phyloP scores from a whole-genome alignment of 495 filamentous ascomycete species.

The Penicillium turbatum region DNA sequence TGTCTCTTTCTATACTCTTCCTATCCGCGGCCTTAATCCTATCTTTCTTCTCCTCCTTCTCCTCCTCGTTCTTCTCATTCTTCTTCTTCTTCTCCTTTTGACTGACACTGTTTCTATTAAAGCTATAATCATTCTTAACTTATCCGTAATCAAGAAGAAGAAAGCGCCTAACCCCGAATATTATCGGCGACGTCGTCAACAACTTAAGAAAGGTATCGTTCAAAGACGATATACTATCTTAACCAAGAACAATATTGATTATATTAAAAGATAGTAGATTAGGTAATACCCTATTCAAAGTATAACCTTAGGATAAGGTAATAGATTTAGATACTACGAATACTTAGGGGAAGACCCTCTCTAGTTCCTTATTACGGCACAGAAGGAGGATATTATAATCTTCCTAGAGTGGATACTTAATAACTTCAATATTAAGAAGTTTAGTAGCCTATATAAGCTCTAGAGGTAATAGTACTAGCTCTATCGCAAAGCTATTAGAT shows the following conservation, averaged over 20 bases:
- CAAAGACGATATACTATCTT: conserved; percentile 8
- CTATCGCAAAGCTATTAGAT: too few species aligned
- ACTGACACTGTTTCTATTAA: too few species aligned
- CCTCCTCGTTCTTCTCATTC: not conserved
- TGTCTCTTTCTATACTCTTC: not conserved
- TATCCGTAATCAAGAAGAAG: too few species aligned
- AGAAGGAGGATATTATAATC: too few species aligned
- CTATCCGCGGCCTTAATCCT: too few species aligned
- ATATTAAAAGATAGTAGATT: not conserved
- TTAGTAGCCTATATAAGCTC: too few species aligned
- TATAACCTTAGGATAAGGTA: not conserved
- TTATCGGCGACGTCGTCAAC: conserved; percentile 9
- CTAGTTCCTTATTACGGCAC: not conserved
- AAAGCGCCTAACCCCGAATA: too few species aligned
- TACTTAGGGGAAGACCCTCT: not conserved
- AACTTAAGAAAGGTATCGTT: conserved; percentile 13
- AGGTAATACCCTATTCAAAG: not conserved
- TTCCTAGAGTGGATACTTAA: too few species aligned
- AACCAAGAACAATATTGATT: conserved; percentile 12
- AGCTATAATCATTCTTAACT: too few species aligned
- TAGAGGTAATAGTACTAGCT: too few species aligned
- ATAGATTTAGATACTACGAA: not conserved
- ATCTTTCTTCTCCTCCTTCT: too few species aligned
- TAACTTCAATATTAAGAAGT: too few species aligned
- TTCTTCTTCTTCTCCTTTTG: not conserved